Evolutionary conservation across 2,329 filamentous ascomycete genomes (phyloP).

Genomic region (Ophiosphaerella korrae): DNA sequence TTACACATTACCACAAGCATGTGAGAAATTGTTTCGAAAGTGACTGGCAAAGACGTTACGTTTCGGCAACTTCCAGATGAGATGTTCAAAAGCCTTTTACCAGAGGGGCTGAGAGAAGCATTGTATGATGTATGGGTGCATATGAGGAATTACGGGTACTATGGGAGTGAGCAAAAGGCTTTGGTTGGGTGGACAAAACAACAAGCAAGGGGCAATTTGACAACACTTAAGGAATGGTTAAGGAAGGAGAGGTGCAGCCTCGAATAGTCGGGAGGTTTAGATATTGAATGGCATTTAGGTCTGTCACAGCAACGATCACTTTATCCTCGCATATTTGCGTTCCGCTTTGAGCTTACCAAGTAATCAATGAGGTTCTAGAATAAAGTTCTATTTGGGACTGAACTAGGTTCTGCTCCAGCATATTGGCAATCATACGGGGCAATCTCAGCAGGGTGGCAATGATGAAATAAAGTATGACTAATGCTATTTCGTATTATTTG

Average conservation of each 20-base stretch:
- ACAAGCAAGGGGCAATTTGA: slow-evolving; percentile 31
- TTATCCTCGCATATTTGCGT: too few relatives aligned
- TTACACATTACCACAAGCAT: slow-evolving; percentile 49
- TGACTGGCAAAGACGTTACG: slow-evolving; percentile 47
- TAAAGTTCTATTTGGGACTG: too few relatives aligned
- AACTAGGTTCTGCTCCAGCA: too few relatives aligned
- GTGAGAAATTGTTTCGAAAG: slow-evolving; percentile 45
- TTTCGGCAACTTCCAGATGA: slow-evolving; percentile 33
- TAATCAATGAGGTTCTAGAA: too few relatives aligned
- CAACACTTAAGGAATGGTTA: slow-evolving; percentile 34
- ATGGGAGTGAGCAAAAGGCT: slow-evolving; percentile 27
- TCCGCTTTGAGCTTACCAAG: too few relatives aligned
- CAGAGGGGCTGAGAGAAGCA: slow-evolving; percentile 17
- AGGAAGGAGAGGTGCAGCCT: slow-evolving; percentile 23
- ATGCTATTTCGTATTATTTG: not conserved
- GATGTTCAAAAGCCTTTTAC: slow-evolving; percentile 30
- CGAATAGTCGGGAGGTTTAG: slow-evolving; percentile 16
- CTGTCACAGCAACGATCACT: too few relatives aligned
- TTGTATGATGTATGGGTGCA: slow-evolving; percentile 36
- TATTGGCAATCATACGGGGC: too few relatives aligned
- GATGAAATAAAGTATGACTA: too few relatives aligned
- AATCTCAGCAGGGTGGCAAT: too few relatives aligned
- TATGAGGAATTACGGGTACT: slow-evolving; percentile 38
- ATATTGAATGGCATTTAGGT: not conserved
- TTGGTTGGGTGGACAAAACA: slow-evolving; percentile 32